phyloP scores from a whole-genome alignment of 176 grass and related monocot genomes.

The Triticum dicoccoides region DNA sequence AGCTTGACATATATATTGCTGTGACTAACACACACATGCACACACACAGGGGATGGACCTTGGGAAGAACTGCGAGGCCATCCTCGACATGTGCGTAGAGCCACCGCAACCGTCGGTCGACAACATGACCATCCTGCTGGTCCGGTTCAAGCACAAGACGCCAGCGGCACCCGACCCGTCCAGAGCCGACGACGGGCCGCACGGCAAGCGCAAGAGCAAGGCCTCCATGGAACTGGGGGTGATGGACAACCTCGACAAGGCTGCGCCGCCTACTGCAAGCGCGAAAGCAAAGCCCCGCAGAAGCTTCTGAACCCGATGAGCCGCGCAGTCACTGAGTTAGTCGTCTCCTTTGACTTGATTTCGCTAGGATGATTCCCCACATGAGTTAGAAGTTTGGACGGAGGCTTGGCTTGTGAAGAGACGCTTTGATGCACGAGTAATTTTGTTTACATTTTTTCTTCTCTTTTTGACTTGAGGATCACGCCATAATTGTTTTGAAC shows the following conservation, averaged over 20 bases:
- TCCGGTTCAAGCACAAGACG: constrained; percentile 13
- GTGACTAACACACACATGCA: neutral
- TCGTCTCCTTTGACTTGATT: constrained; percentile 7
- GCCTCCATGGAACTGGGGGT: neutral
- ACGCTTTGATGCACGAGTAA: neutral
- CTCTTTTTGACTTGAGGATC: neutral
- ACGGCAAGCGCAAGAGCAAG: constrained; percentile 3
- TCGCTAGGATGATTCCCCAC: constrained; percentile 8
- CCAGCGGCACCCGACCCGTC: neutral
- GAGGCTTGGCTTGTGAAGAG: neutral
- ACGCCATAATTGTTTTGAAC: neutral
- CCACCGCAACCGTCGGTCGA: neutral
- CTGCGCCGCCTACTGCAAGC: neutral
- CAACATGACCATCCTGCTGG: constrained; percentile 50
- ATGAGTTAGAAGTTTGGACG: neutral
- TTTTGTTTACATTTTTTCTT: neutral
- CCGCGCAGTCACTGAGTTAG: neutral
- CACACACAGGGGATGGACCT: neutral
- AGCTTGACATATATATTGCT: constrained; percentile 15
- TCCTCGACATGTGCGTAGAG: constrained; percentile 13
- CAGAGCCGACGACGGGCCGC: neutral
- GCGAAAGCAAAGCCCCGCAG: neutral
- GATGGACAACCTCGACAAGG: neutral
- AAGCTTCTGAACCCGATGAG: constrained; percentile 22
- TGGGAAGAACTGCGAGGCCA: neutral